These are phyloP conservation scores for Diplogelasinospora grovesii DNA, from an alignment of 495 filamentous ascomycete genomes.

Conservation along the genomic window DNA sequence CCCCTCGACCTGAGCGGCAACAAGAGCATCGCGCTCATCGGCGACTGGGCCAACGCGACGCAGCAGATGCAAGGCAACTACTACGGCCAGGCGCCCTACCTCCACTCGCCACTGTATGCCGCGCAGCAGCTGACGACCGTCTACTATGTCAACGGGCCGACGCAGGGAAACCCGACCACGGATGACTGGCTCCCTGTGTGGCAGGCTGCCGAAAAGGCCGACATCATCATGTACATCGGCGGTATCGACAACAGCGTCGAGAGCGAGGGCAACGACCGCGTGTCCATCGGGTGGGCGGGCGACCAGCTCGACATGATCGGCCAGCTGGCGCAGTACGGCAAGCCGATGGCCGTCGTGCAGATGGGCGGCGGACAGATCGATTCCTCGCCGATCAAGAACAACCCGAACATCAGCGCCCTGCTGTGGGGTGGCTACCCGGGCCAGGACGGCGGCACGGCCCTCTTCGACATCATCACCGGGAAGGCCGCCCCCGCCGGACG, in stretches of 20 bases:
- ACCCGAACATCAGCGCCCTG: conserved; percentile 46
- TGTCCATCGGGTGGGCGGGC: conserved; percentile 31
- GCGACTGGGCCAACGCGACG: conserved; percentile 27
- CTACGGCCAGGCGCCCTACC: conserved; percentile 27
- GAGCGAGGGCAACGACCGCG: conserved; percentile 30
- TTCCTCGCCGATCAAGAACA: conserved; percentile 36
- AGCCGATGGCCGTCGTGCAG: conserved; percentile 33
- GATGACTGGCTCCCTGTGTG: conserved; percentile 48
- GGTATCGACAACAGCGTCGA: conserved; percentile 32
- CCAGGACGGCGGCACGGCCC: conserved; percentile 44
- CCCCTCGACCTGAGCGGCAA: conserved; percentile 16
- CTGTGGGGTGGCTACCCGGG: conserved; percentile 47
- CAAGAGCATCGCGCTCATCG: conserved; percentile 28
- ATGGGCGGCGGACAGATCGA: conserved; percentile 51
- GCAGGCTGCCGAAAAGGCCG: conserved; percentile 24
- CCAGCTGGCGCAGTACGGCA: conserved; percentile 23
- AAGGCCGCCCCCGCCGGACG: conserved; percentile 47
- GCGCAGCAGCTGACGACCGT: conserved; percentile 23
- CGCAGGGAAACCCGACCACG: conserved; percentile 42
- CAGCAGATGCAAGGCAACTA: conserved; percentile 34
- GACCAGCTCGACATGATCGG: conserved; percentile 29
- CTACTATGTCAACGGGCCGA: conserved; percentile 23
- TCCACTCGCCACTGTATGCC: conserved; percentile 24
- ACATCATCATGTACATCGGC: conserved; percentile 33
- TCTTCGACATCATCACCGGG: conserved; percentile 46